Percentiles rank a stretch among this genome's conserved stretches.
Evolutionary conservation across 805 yeast genomes (phyloP).

Genomic region (Schizosaccharomyces cryophilus): DNA sequence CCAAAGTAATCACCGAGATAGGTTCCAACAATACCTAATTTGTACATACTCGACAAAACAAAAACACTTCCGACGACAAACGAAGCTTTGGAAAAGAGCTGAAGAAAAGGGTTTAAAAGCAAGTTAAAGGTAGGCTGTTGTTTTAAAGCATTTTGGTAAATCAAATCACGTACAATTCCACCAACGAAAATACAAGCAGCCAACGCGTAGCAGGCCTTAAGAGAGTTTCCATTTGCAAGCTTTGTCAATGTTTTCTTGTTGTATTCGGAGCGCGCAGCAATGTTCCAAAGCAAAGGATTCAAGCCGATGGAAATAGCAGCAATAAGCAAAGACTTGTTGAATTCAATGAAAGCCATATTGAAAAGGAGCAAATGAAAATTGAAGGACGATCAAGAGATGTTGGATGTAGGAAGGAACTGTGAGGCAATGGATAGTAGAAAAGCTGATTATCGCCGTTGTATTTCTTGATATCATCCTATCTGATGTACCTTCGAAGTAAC

Average conservation of each 20-base stretch:
- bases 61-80: constrained; percentile 56
- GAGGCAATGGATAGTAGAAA: no score
- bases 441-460: no score
- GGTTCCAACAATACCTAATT: constrained; percentile 85
- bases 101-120: constrained; percentile 19
- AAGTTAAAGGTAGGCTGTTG: constrained; percentile 44
- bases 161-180: constrained; percentile 60
- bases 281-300: constrained; percentile 91
- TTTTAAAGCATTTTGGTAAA: constrained; percentile 46
- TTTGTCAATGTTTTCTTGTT: constrained; percentile 53
- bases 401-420: no score
- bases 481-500: no score
- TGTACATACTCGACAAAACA: constrained; percentile 70
- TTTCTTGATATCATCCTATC: no score
- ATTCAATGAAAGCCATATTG: neutral
- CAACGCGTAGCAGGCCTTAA: constrained; percentile 58
- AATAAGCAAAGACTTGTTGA: neutral
- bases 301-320: constrained; percentile 48
- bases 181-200: constrained; percentile 65
- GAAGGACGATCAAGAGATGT: no score
- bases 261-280: constrained; percentile 68
- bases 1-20: constrained; percentile 97
- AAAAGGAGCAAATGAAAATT: no score
- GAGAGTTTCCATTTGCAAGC: constrained; percentile 37
- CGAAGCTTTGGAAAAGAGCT: constrained; percentile 26